Evolutionary conservation across 352 stramenopile genomes (phyloP).

Genomic region (Aphanomyces stellatus): DNA sequence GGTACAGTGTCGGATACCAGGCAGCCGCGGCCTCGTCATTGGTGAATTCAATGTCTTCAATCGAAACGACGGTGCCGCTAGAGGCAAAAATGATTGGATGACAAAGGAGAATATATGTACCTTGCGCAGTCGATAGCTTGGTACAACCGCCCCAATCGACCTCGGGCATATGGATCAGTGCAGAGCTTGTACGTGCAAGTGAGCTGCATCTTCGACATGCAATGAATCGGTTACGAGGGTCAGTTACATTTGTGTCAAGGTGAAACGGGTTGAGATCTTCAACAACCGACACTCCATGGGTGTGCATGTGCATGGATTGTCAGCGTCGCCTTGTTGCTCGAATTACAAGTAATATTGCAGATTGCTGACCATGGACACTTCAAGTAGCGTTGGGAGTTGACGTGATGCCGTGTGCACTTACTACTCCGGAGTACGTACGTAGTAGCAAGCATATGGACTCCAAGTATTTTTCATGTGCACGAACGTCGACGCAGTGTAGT

Average conservation of each 20-base stretch:
- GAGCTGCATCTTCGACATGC: not conserved
- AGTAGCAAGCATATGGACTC: too few species aligned
- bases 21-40: not conserved
- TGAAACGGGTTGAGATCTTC: not conserved
- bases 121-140: not conserved
- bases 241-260: not conserved
- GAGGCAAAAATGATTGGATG: not conserved
- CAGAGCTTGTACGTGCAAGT: not conserved
- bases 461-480: too few species aligned
- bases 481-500: too few species aligned
- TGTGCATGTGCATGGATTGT: not conserved
- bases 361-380: too few species aligned
- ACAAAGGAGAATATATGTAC: not conserved
- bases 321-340: not conserved
- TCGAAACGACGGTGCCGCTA: not conserved
- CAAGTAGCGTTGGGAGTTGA: too few species aligned
- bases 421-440: too few species aligned
- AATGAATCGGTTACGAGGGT: not conserved
- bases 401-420: too few species aligned
- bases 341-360: too few species aligned
- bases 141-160: not conserved
- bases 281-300: not conserved
- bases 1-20: not conserved
- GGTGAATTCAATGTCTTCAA: slow-evolving; percentile 1
- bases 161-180: not conserved